phyloP scores from a whole-genome alignment of 345 rosid species.

The Euphorbia peplus region DNA sequence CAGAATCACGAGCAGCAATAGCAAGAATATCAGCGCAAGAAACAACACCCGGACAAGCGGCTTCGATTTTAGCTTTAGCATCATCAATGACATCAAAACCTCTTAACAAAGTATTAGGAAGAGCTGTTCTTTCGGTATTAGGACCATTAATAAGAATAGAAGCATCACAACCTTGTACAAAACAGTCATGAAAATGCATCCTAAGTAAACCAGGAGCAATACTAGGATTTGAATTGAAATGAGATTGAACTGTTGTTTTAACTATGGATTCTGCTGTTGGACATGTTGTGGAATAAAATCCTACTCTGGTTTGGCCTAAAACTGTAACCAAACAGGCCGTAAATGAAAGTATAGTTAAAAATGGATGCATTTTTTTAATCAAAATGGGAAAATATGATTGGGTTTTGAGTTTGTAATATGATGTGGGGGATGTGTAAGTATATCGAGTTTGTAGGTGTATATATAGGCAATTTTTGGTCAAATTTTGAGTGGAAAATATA shows the following conservation, averaged over 20 bases:
- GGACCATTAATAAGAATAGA: conserved; percentile 46
- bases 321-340: neutral
- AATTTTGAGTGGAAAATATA: too few species aligned
- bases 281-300: conserved; percentile 39
- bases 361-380: too few species aligned
- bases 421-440: too few species aligned
- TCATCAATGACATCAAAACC: conserved; percentile 2
- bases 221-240: conserved; percentile 27
- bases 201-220: conserved; percentile 47
- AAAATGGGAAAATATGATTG: too few species aligned
- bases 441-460: too few species aligned
- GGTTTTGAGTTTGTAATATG: too few species aligned
- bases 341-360: too few species aligned
- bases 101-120: conserved; percentile 30
- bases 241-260: conserved; percentile 30
- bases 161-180: conserved; percentile 49
- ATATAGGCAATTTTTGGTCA: too few species aligned
- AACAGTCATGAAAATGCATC: conserved; percentile 63
- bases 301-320: conserved; percentile 33
- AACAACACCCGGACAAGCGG: neutral
- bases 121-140: conserved; percentile 44
- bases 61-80: neutral
- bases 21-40: conserved; percentile 1
- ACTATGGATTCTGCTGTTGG: conserved; percentile 48
- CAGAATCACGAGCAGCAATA: conserved; percentile 3